Evolutionary conservation across 83 land plant species (phyloP), one percentile per base, ranked within the genome.

Genomic region (Thuja plicata): DNA sequence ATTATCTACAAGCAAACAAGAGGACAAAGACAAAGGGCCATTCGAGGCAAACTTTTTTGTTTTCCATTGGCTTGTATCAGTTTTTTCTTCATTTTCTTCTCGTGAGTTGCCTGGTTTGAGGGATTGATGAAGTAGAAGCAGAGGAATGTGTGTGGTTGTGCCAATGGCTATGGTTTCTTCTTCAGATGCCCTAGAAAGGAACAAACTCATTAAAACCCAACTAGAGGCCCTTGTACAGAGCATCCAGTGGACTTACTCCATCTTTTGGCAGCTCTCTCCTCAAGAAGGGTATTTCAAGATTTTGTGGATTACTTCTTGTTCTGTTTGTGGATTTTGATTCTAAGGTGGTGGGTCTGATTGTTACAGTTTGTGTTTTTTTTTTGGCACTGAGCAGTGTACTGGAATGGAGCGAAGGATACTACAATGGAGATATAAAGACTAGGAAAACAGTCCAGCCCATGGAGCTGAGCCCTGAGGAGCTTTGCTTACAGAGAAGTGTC

Each of bases 221-320:
- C 92, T 97, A 81, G 97, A 95, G 80, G 95, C 97, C 34, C 93
- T 95, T 86, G 97, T 97, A 8, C 95, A 95, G 77, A 94, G 95
- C 84, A 88, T 97, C 24, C 94, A 95, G 77, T 97, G 99, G 99
- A 97, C 98, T 81, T 97, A 97, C 89, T 94, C 96, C 34, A 94
- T 94, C 87, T 97, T 96, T 91, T 97, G 99, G 99, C 88, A 94
- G 83, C 89, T 86, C 50, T 92, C 89, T 50, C 88, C 34, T 8
- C 74, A 91, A 19, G 87, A 86, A 54, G 89, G 89, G 94, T 92
- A 92, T 66, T 82, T 66, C 10, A 57, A 55, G 27, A 11, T 37
- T 19, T 57, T 54, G 17, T 54, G 4, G 3, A 15, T 15, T 54
- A 0, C 2, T 46, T 46, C 50, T 57, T 37, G 0, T 10, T 89